These are phyloP conservation scores for Xerocomus amazonicus DNA, from an alignment of 1,284 basidiomycete species.

Conservation along the genomic window DNA sequence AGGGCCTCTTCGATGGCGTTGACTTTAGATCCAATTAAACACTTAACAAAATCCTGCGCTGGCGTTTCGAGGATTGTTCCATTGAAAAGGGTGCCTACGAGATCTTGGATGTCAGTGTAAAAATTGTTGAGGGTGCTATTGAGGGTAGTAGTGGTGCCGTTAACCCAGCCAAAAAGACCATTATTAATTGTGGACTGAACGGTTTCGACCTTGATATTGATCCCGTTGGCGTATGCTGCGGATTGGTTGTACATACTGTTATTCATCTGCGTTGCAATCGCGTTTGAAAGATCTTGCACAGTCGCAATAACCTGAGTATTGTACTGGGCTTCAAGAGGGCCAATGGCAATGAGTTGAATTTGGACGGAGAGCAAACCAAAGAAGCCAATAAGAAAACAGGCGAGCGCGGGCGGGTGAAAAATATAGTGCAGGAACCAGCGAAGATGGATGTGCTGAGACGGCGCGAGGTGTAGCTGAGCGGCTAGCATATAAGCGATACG, in stretches of 20 bases:
- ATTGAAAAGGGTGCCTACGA: slow-evolving; percentile 72
- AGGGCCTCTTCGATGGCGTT: slow-evolving; percentile 82
- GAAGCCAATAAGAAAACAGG: slow-evolving; percentile 85
- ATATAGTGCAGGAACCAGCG: slow-evolving; percentile 87
- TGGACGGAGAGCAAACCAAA: slow-evolving; percentile 88
- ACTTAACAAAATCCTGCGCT: slow-evolving; percentile 84
- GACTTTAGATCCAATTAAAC: slow-evolving; percentile 88
- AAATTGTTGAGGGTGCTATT: slow-evolving; percentile 77
- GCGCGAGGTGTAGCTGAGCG: slow-evolving; percentile 46
- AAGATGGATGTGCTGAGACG: slow-evolving; percentile 60
- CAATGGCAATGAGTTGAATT: slow-evolving; percentile 77
- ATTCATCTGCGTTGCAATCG: slow-evolving; percentile 78
- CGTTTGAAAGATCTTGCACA: slow-evolving; percentile 62
- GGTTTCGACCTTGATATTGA: slow-evolving; percentile 68
- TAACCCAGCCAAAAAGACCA: slow-evolving; percentile 91
- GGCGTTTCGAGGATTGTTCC: slow-evolving; percentile 79
- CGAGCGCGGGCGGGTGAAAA: slow-evolving; percentile 85
- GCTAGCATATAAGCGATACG: slow-evolving; percentile 58
- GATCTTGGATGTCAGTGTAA: slow-evolving; percentile 69
- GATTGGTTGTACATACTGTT: slow-evolving; percentile 78
- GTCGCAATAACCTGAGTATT: slow-evolving; percentile 55
- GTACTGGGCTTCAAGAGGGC: slow-evolving; percentile 66
- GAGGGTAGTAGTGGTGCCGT: slow-evolving; percentile 83
- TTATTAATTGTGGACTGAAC: slow-evolving; percentile 80
- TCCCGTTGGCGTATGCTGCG: slow-evolving; percentile 64